Conservation (phyloP, 306 rosid genomes). For the Morella rubra region DNA sequence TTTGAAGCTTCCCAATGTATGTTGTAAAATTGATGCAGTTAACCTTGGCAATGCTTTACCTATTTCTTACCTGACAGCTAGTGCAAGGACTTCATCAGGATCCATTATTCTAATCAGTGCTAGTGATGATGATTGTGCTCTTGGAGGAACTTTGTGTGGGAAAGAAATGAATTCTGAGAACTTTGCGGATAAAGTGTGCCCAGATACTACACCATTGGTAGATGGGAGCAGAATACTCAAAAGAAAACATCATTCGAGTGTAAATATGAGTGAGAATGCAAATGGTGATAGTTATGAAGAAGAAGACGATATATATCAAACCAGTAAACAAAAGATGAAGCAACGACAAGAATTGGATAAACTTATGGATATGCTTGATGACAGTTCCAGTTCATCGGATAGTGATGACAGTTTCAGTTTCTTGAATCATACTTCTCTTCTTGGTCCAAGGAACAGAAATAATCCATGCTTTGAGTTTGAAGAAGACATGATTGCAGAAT, state of each 20-base stretch:
- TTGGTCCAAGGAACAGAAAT: not conserved
- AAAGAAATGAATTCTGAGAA: constrained; percentile 1
- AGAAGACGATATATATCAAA: not conserved
- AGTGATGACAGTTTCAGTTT: not conserved
- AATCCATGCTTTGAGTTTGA: constrained; percentile 7
- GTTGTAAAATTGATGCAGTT: not conserved
- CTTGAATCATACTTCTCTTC: too few relatives aligned
- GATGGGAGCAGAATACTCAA: constrained; percentile 1
- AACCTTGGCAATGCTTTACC: not conserved
- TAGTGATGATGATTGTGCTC: constrained; percentile 31
- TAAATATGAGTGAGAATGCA: not conserved
- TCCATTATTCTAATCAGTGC: not conserved
- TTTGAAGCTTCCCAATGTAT: not conserved
- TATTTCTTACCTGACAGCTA: constrained; percentile 13
- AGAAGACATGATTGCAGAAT: constrained; percentile 24
- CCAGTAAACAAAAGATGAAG: not conserved
- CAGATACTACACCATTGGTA: not conserved
- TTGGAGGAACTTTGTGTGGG: not conserved
- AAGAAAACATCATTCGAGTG: constrained; percentile 25
- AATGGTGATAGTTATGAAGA: constrained; percentile 1
- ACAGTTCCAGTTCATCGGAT: constrained; percentile 18
- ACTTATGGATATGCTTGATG: not conserved
- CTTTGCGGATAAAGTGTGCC: not conserved
- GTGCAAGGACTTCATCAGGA: constrained; percentile 8
- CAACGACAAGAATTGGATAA: not conserved